phyloP scores from a whole-genome alignment of 192 early-diverging fungal genomes.

The Coemansia sp. region DNA sequence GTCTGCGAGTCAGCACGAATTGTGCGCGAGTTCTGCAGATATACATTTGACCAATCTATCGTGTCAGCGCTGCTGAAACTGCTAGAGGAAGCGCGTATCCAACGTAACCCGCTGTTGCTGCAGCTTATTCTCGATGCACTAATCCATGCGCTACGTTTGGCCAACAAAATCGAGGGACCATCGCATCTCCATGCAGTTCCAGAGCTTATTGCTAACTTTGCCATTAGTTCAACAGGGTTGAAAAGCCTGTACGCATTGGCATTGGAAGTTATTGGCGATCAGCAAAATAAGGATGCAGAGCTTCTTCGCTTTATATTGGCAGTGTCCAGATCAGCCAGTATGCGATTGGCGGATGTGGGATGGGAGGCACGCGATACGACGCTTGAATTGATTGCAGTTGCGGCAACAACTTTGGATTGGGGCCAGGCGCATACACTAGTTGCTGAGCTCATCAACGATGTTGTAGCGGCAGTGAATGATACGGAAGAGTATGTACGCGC shows the following conservation, averaged over 20 bases:
- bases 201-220: slow-evolving; percentile 20
- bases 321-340: slow-evolving; percentile 7
- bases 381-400: slow-evolving; percentile 28
- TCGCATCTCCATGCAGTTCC: slow-evolving; percentile 16
- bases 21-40: slow-evolving; percentile 28
- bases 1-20: slow-evolving; percentile 32
- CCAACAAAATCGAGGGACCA: not conserved
- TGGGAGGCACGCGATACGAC: slow-evolving; percentile 48
- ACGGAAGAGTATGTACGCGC: slow-evolving; percentile 51
- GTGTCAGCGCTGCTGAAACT: slow-evolving; percentile 11
- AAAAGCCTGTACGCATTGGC: slow-evolving; percentile 28
- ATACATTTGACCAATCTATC: slow-evolving; percentile 4
- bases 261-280: slow-evolving; percentile 11
- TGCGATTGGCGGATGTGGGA: slow-evolving; percentile 37
- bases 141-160: slow-evolving; percentile 14
- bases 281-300: not conserved
- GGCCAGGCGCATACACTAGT: not conserved
- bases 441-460: slow-evolving; percentile 13
- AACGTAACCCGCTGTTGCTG: slow-evolving; percentile 24
- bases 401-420: slow-evolving; percentile 1
- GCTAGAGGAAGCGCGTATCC: slow-evolving; percentile 10
- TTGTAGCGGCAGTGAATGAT: slow-evolving; percentile 19
- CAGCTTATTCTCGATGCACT: slow-evolving; percentile 25
- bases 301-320: not conserved
- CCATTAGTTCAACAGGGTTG: slow-evolving; percentile 33